Conservation (phyloP, 805 yeast species). For the Sugiyamaella valdiviana region DNA sequence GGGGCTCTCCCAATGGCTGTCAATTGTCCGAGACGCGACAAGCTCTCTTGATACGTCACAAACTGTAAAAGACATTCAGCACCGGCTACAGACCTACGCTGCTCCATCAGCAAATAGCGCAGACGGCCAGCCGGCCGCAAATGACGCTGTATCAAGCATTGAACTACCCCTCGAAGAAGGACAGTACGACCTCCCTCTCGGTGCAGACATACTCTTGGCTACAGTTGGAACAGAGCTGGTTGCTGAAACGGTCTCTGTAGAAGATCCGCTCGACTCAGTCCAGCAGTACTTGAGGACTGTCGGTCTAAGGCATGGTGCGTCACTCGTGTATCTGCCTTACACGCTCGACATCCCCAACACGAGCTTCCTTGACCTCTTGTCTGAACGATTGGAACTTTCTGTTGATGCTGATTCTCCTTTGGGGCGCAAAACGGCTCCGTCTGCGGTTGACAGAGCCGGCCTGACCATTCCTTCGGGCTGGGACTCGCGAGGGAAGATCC, state of each 20-base stretch:
- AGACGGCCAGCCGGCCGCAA: not conserved
- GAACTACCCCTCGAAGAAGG: conserved; percentile 28
- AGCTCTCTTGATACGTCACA: conserved; percentile 7
- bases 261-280: conserved; percentile 25
- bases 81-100: conserved; percentile 15
- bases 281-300: conserved; percentile 29
- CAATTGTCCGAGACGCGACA: conserved; percentile 12
- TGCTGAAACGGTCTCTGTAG: conserved; percentile 9
- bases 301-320: conserved; percentile 18
- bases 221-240: conserved; percentile 18
- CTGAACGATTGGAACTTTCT: conserved; percentile 21
- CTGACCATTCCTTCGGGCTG: conserved; percentile 31
- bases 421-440: conserved; percentile 15
- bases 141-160: conserved; percentile 1
- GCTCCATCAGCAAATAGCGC: conserved; percentile 5
- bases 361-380: conserved; percentile 14
- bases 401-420: conserved; percentile 9
- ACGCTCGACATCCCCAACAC: conserved; percentile 4
- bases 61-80: conserved; percentile 1
- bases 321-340: conserved; percentile 13
- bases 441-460: conserved; percentile 22
- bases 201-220: conserved; percentile 23
- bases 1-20: conserved; percentile 17
- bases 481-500: conserved; percentile 31
- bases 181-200: conserved; percentile 27